A percentile compares a stretch with the other conserved stretches of the same genome.
Evolutionary conservation across 1,139 yeast genomes (phyloP).

Genomic region (Zhuliangozyma blackwelliae): DNA sequence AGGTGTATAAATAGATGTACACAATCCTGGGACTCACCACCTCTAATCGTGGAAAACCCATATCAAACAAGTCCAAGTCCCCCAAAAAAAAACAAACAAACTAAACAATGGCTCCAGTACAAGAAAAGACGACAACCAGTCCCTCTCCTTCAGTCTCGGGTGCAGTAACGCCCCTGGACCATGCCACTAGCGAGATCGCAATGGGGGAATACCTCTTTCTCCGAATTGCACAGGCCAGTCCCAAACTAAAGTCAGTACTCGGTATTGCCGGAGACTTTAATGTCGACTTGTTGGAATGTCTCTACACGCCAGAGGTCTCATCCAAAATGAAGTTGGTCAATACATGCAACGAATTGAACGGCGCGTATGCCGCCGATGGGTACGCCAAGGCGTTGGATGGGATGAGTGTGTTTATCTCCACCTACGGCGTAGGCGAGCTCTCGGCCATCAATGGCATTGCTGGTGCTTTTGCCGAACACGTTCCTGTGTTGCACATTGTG

Average conservation of each 20-base stretch:
- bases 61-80: too few relatives aligned
- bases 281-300: conserved; percentile 32
- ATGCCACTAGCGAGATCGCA: conserved; percentile 17
- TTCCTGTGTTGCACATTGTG: conserved; percentile 77
- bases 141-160: neutral
- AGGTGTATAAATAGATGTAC: too few relatives aligned
- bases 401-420: conserved; percentile 49
- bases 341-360: conserved; percentile 38
- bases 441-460: conserved; percentile 81
- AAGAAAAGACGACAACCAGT: conserved; percentile 3
- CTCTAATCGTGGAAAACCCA: too few relatives aligned
- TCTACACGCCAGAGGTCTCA: conserved; percentile 23
- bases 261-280: conserved; percentile 45
- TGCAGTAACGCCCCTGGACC: conserved; percentile 1
- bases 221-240: conserved; percentile 34
- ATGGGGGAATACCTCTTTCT: conserved; percentile 38
- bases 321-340: conserved; percentile 23
- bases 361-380: conserved; percentile 76
- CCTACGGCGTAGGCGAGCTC: conserved; percentile 85
- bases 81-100: too few relatives aligned
- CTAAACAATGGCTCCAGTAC: conserved; percentile 8
- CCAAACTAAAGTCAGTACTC: conserved; percentile 30
- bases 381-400: conserved; percentile 54
- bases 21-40: too few relatives aligned
- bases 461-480: conserved; percentile 77